Conservation (phyloP, 345 rosid genomes). For the Aquilaria yunnanensis region DNA sequence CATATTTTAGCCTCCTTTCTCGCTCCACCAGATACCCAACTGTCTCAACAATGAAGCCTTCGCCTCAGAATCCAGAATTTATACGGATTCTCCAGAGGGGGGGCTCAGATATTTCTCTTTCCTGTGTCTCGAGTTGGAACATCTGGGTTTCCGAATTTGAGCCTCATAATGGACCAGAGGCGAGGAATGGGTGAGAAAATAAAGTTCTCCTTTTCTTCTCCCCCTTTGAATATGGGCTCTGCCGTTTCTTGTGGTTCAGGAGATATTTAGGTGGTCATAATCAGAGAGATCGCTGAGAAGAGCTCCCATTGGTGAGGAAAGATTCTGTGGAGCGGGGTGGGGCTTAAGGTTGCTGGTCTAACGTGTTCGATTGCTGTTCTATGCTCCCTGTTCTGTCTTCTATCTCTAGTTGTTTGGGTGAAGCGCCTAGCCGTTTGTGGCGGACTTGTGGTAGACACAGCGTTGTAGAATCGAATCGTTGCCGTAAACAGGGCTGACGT, state of each 20-base stretch:
- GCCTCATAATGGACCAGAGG: constrained; percentile 33
- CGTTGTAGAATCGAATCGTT: background rate
- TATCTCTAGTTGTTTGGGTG: too few species aligned
- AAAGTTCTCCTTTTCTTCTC: background rate
- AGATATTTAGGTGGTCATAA: constrained; percentile 11
- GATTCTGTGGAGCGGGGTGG: constrained; percentile 31
- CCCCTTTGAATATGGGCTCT: background rate
- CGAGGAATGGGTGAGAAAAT: constrained; percentile 12
- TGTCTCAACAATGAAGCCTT: background rate
- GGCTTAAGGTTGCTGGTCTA: background rate
- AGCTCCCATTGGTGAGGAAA: constrained; percentile 36
- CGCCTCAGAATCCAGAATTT: constrained; percentile 7
- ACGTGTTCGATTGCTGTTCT: constrained; percentile 43
- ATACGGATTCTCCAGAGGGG: background rate
- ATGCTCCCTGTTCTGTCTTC: constrained; percentile 1
- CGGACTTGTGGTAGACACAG: constrained; percentile 1
- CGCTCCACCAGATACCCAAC: background rate
- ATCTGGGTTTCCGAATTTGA: constrained; percentile 13
- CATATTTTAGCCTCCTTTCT: background rate
- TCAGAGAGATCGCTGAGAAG: constrained; percentile 29
- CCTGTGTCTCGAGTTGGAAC: background rate
- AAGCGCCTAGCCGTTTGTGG: background rate
- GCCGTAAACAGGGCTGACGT: background rate
- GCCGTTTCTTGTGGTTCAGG: background rate
- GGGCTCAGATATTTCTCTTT: constrained; percentile 4